These are phyloP conservation scores for Vitis hybrid DNA, from an alignment of 177 flowering plant genomes.

Conservation along the genomic window DNA sequence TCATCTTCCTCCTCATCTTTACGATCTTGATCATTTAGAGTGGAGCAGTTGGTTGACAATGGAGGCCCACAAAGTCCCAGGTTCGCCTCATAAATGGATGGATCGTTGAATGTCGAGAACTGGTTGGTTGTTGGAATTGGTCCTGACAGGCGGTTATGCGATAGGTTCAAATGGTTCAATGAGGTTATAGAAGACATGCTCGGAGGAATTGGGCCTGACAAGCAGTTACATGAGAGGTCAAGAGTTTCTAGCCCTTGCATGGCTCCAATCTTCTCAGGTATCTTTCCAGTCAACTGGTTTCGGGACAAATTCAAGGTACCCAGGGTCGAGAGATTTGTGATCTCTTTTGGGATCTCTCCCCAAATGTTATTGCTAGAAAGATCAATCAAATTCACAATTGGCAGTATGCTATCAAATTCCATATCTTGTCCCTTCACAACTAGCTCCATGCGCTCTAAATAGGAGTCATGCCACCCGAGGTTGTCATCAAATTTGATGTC, in stretches of 20 bases:
- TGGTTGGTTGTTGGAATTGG: conserved; percentile 3
- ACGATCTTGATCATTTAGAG: too few relatives aligned
- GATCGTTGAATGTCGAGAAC: conserved; percentile 9
- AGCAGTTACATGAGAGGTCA: too few relatives aligned
- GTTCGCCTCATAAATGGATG: conserved; percentile 16
- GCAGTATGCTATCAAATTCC: neutral
- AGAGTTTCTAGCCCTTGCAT: too few relatives aligned
- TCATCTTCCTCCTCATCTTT: too few relatives aligned
- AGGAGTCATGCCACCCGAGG: too few relatives aligned
- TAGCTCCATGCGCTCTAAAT: neutral
- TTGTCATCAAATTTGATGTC: neutral
- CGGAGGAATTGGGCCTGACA: neutral
- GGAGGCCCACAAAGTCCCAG: conserved; percentile 6
- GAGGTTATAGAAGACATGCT: neutral
- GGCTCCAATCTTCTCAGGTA: too few relatives aligned
- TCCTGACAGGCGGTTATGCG: neutral
- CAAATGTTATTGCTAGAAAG: neutral
- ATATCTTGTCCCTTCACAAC: neutral
- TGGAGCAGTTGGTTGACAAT: too few relatives aligned
- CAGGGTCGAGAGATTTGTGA: too few relatives aligned
- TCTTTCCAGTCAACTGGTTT: too few relatives aligned
- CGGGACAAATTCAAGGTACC: too few relatives aligned
- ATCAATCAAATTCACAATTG: neutral
- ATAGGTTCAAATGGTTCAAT: neutral
- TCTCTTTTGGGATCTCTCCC: too few relatives aligned